Conservation (phyloP, 768 basidiomycete species). For the Boletus vermiculosoides region DNA sequence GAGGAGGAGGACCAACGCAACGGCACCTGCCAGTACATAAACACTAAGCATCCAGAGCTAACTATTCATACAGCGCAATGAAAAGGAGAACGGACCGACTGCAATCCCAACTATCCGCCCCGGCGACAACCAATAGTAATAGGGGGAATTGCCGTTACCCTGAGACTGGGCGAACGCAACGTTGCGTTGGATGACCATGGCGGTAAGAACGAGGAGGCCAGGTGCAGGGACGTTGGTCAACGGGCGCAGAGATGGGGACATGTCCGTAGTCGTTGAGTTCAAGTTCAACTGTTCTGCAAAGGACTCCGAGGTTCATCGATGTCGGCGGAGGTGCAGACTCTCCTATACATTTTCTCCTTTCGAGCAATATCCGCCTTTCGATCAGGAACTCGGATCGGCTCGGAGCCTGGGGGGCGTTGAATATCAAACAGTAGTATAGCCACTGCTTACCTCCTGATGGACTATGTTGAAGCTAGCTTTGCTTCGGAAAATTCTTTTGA, state of each 20-base stretch:
- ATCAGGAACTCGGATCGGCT: not conserved
- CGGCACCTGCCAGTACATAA: slow-evolving; percentile 12
- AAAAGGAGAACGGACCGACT: slow-evolving; percentile 20
- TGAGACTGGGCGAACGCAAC: slow-evolving; percentile 15
- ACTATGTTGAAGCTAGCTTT: too few relatives aligned
- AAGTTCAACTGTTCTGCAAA: not conserved
- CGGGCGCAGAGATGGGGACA: not conserved
- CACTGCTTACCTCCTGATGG: too few relatives aligned
- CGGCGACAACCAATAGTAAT: slow-evolving; percentile 23
- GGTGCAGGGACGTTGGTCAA: not conserved
- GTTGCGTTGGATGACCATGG: slow-evolving; percentile 4
- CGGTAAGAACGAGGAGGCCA: not conserved
- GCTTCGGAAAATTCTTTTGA: too few relatives aligned
- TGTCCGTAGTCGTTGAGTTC: not conserved
- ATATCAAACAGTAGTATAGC: too few relatives aligned
- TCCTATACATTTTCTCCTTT: not conserved
- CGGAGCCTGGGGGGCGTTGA: not conserved
- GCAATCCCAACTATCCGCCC: slow-evolving; percentile 27
- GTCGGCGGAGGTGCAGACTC: not conserved
- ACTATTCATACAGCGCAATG: not conserved
- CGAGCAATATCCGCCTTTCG: not conserved
- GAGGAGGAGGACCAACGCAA: slow-evolving; percentile 11
- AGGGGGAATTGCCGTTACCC: not conserved
- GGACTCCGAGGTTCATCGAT: not conserved
- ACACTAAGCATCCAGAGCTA: not conserved